Conservation (phyloP, 2,329 filamentous ascomycete genomes). For the Cercospora nicotianae region DNA sequence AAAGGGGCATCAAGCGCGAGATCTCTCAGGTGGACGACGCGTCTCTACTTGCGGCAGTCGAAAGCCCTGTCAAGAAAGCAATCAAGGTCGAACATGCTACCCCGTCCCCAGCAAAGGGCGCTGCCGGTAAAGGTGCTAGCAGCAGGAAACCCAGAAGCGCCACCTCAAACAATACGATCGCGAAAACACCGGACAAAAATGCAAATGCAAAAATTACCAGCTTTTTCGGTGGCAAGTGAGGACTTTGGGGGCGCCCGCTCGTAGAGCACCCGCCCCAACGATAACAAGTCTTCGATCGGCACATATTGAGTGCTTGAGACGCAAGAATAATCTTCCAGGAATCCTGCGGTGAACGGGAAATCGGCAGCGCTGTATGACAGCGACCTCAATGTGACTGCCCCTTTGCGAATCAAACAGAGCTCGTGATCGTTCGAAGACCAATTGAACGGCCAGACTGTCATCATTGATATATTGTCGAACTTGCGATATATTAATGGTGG, state of each 20-base stretch:
- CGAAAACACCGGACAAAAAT: conserved; percentile 48
- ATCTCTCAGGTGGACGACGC: conserved; percentile 41
- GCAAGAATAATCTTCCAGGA: background rate
- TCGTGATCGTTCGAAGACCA: background rate
- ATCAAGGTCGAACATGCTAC: conserved; percentile 33
- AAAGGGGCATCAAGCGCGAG: conserved; percentile 52
- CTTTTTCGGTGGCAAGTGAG: conserved; percentile 54
- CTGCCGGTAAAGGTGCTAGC: conserved; percentile 18
- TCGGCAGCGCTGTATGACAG: background rate
- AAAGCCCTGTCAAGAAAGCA: conserved; percentile 43
- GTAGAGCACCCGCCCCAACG: background rate
- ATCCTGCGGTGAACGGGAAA: background rate
- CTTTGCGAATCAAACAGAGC: background rate
- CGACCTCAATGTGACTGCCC: background rate
- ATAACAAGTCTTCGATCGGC: background rate
- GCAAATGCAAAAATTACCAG: conserved; percentile 59
- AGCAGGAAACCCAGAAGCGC: conserved; percentile 55
- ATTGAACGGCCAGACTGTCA: background rate
- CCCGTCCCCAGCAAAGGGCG: conserved; percentile 29
- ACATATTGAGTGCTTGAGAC: background rate
- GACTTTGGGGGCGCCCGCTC: background rate
- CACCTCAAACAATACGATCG: conserved; percentile 54
- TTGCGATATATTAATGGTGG: background rate
- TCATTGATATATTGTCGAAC: background rate
- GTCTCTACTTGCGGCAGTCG: conserved; percentile 31